Evolutionary conservation across 345 rosid species (phyloP), one percentile per base, ranked within the genome.

Genomic region (Boechera stricta): DNA sequence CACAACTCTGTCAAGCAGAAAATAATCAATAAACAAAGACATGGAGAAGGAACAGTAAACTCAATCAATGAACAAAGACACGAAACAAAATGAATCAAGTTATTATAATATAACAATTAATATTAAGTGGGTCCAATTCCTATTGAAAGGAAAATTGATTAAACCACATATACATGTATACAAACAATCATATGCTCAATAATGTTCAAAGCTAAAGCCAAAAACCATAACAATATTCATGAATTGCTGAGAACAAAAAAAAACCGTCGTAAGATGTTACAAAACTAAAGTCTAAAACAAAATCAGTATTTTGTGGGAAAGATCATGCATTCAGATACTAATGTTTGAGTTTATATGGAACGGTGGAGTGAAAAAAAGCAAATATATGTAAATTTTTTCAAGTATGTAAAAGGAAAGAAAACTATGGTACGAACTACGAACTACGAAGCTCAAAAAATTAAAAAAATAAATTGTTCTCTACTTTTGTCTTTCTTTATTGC

Each of bases 1-100:
- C 21, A 18, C 21, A 18, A 18, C 21, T 18, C 21, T 18, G 21
- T 1, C 21, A 18, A 18, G 21, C 21, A 18, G 21, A 18, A 18
- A 18, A 18, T 18, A 18, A 18, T 18, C 21, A 18, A 16, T 16
- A 16, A 16, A 16, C 16, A 60, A 67, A 76, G 74, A 60, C 74
- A 68, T 51, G 74, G 69, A 59, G 45, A 68, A 41, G 61, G 54
- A 76, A 76, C 79, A 76, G 79, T 60, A 51, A 67, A 75, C 69
- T 68, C 54, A 66, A 66, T 66, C 67, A 66, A 53, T 74, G 41
- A 28, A 57, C 39, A 74, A 16, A 74, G 64, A 74, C 21, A 64
- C 53, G 45, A 64, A 73, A 31, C 41, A 24, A 74, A 41, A 74
- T 11, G 0, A 65, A 73, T 38, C 61, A 55, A 56, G 11, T 42